Percentiles rank a stretch among this genome's conserved stretches.
Conservation (phyloP, 2,329 filamentous ascomycete species). For the Ophiocordyceps camponoti-saundersi region DNA sequence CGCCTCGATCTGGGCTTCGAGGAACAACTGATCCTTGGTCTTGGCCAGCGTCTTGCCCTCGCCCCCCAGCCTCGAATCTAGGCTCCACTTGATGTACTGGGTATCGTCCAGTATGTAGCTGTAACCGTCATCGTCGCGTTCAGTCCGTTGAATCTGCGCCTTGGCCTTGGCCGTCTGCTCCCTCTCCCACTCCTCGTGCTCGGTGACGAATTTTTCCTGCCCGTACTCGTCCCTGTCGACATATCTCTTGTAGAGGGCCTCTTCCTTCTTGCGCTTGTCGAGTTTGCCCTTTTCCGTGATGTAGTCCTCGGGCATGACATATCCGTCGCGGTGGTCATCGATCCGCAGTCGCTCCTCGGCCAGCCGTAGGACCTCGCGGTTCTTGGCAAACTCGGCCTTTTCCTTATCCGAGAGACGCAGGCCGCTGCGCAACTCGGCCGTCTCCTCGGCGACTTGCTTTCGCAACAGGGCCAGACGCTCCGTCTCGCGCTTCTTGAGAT, state of each 20-base stretch:
- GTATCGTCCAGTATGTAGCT: conserved; percentile 85
- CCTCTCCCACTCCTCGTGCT: conserved; percentile 90
- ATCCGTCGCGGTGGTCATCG: conserved; percentile 84
- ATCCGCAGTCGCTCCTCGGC: conserved; percentile 76
- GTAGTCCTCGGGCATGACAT: conserved; percentile 85
- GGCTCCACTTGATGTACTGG: conserved; percentile 71
- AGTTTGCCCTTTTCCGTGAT: conserved; percentile 88
- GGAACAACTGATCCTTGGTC: conserved; percentile 59
- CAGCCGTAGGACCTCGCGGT: conserved; percentile 63
- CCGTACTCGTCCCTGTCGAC: conserved; percentile 77
- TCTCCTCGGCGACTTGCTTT: conserved; percentile 81
- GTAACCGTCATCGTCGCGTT: conserved; percentile 69
- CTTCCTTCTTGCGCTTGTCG: conserved; percentile 71
- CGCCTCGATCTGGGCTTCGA: conserved; percentile 69
- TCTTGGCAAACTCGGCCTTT: conserved; percentile 75
- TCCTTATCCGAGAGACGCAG: conserved; percentile 60
- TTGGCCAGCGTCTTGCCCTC: conserved; percentile 44
- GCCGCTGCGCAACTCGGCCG: conserved; percentile 61
- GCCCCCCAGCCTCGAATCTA: conserved; percentile 56
- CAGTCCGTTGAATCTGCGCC: conserved; percentile 60
- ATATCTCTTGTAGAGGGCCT: conserved; percentile 79
- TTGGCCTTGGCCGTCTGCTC: conserved; percentile 82
- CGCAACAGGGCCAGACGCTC: conserved; percentile 75
- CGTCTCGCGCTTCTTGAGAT: conserved; percentile 80
- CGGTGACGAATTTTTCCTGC: conserved; percentile 76